Evolutionary conservation across 805 yeast genomes (phyloP), one percentile per base, ranked within the genome.

Genomic region (Yarrowia phangngaensis): DNA sequence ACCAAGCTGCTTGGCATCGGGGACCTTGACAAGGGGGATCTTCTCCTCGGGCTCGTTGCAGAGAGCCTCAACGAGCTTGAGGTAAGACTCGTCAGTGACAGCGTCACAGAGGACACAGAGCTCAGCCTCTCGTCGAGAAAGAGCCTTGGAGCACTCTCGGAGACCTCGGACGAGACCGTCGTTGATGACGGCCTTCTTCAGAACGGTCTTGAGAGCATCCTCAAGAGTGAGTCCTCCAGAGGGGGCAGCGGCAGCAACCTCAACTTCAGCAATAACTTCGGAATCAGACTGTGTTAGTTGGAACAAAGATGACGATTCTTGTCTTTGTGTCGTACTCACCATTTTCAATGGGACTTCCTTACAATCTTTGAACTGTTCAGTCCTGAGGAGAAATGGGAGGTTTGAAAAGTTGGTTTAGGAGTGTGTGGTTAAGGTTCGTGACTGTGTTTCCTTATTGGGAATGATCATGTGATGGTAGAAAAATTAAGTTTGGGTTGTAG

Each of bases 161-260:
- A 92, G 83, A 82, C 99, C 99, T 80, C 99, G 90, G 73, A 97
- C 97, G 75, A 92, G 86, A 77, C 99, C 98, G 73, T 90, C 97
- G 80, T 88, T 95, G 69, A 90, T 85, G 72, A 92, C 82, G 64
- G 99, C 82, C 73, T 92, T 88, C 83, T 95, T 89, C 71, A 92
- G 83, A 70, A 92, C 97, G 70, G 86, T 92, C 79, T 88, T 87
- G 73, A 92, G 79, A 71, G 97, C 95, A 72, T 92, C 98, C 79
- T 94, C 97, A 64, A 92, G 84, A 72, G 97, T 79, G 76, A 90
- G 81, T 67, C 88, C 81, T 59, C 87, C 86, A 67, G 89, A 73
- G 67, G 80, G 78, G 74, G 87, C 89, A 70, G 81, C 83, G 70
- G 78, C 90, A 63, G 73, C 79, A 68, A 76, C 81, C 62, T 72